These are phyloP conservation scores for Stachybotrys chartarum DNA, from an alignment of 2,329 filamentous ascomycete species.

Conservation along the genomic window DNA sequence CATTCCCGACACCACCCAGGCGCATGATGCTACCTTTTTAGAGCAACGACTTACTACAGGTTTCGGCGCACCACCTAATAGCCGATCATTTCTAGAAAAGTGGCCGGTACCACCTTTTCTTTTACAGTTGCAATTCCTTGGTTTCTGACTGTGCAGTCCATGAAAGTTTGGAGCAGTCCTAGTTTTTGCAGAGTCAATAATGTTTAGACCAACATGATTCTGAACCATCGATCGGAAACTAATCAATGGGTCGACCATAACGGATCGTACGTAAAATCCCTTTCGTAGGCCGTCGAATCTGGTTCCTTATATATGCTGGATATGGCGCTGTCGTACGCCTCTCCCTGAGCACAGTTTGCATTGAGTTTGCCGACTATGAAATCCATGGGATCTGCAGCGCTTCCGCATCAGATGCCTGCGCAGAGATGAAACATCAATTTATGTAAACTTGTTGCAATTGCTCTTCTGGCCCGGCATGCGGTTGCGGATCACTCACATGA, in stretches of 20 bases:
- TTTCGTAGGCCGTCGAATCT: constrained; percentile 90
- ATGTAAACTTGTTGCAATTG: constrained; percentile 72
- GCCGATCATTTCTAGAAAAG: background rate
- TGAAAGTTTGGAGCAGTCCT: constrained; percentile 84
- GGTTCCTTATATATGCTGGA: constrained; percentile 80
- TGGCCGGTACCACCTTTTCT: constrained; percentile 31
- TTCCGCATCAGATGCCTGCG: constrained; percentile 80
- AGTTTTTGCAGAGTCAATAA: background rate
- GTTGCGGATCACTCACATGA: constrained; percentile 78
- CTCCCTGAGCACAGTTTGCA: constrained; percentile 65
- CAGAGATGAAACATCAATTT: constrained; percentile 79
- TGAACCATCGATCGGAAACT: constrained; percentile 85
- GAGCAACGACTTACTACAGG: too few species aligned
- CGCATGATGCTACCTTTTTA: too few species aligned
- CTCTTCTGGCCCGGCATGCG: constrained; percentile 68
- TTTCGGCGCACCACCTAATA: too few species aligned
- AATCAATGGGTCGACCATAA: constrained; percentile 81
- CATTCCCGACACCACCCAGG: too few species aligned
- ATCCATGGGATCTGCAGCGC: constrained; percentile 73
- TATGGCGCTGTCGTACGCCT: constrained; percentile 71
- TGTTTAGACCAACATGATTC: background rate
- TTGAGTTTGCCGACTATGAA: constrained; percentile 95
- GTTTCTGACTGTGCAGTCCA: constrained; percentile 79
- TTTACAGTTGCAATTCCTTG: constrained; percentile 48
- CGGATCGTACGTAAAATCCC: constrained; percentile 73